phyloP scores from a whole-genome alignment of 257 asterid species.

The Scutellaria galericulata region DNA sequence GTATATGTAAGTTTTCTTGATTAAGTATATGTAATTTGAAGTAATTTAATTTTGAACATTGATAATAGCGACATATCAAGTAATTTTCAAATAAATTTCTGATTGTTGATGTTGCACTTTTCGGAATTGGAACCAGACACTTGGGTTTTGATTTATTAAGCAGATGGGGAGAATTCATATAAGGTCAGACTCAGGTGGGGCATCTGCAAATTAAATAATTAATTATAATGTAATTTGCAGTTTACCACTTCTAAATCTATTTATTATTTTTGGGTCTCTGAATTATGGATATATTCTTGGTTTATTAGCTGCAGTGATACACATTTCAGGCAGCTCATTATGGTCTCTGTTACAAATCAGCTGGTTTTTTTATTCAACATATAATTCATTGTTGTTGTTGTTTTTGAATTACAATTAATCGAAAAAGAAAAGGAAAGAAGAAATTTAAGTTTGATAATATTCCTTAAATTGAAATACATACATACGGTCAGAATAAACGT shows the following conservation, averaged over 20 bases:
- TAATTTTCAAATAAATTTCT: neutral
- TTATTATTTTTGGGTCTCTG: conserved; percentile 10
- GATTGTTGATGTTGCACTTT: neutral
- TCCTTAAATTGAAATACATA: too few species aligned
- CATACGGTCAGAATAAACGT: too few species aligned
- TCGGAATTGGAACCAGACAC: neutral
- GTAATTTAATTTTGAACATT: too few species aligned
- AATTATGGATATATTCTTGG: conserved; percentile 35
- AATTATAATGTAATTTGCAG: conserved; percentile 15
- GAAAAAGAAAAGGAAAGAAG: too few species aligned
- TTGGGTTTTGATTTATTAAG: conserved; percentile 3
- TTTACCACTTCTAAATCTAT: conserved; percentile 22
- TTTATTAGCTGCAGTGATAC: conserved; percentile 31
- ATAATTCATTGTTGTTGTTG: too few species aligned
- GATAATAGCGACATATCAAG: too few species aligned
- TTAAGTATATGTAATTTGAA: too few species aligned
- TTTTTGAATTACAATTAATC: too few species aligned
- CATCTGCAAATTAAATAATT: conserved; percentile 7
- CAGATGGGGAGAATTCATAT: conserved; percentile 4
- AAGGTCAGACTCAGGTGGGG: conserved; percentile 22
- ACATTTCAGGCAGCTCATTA: conserved; percentile 32
- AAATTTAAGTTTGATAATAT: too few species aligned
- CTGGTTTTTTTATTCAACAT: too few species aligned
- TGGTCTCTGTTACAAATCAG: neutral
- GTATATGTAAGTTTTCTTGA: too few species aligned